These are phyloP conservation scores for Melianthus villosus DNA, from an alignment of 441 rosid species.

Conservation along the genomic window DNA sequence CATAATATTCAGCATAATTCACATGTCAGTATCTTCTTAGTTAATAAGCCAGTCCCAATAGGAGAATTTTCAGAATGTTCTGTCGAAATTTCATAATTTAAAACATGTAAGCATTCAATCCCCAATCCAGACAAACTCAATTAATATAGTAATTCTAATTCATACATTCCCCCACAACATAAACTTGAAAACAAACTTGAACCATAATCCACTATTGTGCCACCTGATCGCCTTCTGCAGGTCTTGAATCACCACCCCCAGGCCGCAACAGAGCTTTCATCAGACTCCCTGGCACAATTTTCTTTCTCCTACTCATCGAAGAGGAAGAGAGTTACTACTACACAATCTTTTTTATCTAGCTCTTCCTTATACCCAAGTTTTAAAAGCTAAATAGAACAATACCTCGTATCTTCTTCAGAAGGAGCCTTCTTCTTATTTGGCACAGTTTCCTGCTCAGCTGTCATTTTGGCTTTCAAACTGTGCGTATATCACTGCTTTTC, in stretches of 20 bases:
- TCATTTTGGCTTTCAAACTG: too few species aligned
- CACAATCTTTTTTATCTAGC: neutral
- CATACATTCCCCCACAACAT: neutral
- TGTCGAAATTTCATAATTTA: neutral
- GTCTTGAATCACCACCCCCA: conserved; percentile 73
- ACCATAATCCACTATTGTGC: neutral
- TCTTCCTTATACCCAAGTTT: neutral
- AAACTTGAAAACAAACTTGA: neutral
- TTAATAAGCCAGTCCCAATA: neutral
- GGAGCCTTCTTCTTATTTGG: conserved; percentile 39
- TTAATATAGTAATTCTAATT: neutral
- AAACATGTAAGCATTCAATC: neutral
- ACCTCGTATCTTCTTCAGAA: conserved; percentile 55
- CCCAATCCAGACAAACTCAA: neutral
- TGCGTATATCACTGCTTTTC: too few species aligned
- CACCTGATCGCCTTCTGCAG: conserved; percentile 96
- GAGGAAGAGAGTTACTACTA: neutral
- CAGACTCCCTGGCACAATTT: conserved; percentile 73
- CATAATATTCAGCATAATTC: conserved; percentile 4
- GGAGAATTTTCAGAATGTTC: neutral
- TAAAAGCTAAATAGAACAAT: neutral
- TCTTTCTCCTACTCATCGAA: conserved; percentile 46
- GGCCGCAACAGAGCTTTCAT: conserved; percentile 87
- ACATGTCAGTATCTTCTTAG: neutral
- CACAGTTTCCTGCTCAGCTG: conserved; percentile 14